Evolutionary conservation across 2,329 filamentous ascomycete genomes (phyloP).

Genomic region (Fusarium azukiicola): DNA sequence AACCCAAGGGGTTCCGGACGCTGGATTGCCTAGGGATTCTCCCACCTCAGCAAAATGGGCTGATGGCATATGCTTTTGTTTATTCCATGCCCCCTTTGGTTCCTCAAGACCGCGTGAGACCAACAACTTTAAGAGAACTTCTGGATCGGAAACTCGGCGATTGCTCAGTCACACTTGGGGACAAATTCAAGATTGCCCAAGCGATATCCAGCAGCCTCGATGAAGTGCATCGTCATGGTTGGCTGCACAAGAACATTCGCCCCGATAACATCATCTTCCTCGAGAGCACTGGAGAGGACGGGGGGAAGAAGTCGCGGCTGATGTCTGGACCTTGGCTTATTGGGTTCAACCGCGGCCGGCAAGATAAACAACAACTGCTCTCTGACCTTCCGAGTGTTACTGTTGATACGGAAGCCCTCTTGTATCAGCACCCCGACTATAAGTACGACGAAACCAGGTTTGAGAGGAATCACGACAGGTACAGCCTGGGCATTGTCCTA

Average conservation of each 20-base stretch:
- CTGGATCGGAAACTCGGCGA: not conserved
- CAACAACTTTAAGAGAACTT: not conserved
- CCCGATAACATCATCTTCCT: not conserved
- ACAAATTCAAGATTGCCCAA: not conserved
- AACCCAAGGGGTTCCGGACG: not conserved
- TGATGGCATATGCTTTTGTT: not conserved
- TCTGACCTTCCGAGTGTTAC: not conserved
- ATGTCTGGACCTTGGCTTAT: not conserved
- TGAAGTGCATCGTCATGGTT: not conserved
- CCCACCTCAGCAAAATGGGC: not conserved
- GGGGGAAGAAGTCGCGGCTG: not conserved
- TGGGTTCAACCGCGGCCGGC: not conserved
- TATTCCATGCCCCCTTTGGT: not conserved
- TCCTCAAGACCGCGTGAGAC: not conserved
- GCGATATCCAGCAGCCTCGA: not conserved
- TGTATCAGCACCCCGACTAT: not conserved
- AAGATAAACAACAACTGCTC: not conserved
- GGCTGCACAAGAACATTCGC: constrained; percentile 1
- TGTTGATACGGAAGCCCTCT: not conserved
- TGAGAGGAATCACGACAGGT: not conserved
- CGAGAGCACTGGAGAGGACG: not conserved
- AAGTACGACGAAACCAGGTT: not conserved
- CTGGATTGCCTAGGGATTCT: not conserved
- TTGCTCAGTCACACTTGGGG: not conserved
- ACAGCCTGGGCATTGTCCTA: not conserved